These are phyloP conservation scores for Mrakia hoshinonis DNA, from an alignment of 768 basidiomycete species.

Conservation along the genomic window DNA sequence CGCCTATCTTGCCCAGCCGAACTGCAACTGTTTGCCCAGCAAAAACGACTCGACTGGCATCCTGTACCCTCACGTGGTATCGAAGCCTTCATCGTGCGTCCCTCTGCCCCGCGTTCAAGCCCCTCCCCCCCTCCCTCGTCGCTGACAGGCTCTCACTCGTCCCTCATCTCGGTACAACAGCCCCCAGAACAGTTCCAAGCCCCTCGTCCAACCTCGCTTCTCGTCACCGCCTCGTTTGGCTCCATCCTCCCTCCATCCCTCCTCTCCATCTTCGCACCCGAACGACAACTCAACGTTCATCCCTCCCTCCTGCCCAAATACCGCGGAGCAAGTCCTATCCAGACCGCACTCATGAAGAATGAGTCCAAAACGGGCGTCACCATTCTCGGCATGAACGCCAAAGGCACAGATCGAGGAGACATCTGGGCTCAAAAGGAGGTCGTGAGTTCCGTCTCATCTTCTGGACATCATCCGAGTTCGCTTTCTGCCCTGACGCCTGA, in stretches of 20 bases:
- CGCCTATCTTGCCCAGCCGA: constrained; percentile 45
- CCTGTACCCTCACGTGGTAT: constrained; percentile 59
- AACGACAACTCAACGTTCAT: constrained; percentile 71
- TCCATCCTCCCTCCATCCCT: constrained; percentile 62
- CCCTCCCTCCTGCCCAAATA: constrained; percentile 78
- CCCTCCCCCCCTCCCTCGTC: constrained; percentile 22
- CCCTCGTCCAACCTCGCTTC: constrained; percentile 43
- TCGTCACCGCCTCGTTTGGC: constrained; percentile 85
- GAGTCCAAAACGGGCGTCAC: constrained; percentile 67
- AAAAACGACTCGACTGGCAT: constrained; percentile 51
- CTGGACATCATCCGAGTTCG: background rate
- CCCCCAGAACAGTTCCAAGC: constrained; percentile 44
- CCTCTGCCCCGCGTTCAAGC: background rate
- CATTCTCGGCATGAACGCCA: constrained; percentile 45
- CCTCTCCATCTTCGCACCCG: constrained; percentile 54
- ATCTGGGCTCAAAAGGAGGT: constrained; percentile 53
- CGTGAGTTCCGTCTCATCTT: constrained; percentile 46
- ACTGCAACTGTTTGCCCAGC: constrained; percentile 57
- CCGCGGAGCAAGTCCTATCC: constrained; percentile 86
- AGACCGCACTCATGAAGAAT: constrained; percentile 64
- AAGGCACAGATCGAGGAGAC: constrained; percentile 70
- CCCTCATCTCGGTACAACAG: constrained; percentile 31
- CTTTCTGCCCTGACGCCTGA: too few species aligned
- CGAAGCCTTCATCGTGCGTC: constrained; percentile 56
- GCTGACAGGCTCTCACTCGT: too few species aligned